Base-by-base conservation (phyloP, 2,329 filamentous ascomycete species). In the Stromatinia cepivora region DNA sequence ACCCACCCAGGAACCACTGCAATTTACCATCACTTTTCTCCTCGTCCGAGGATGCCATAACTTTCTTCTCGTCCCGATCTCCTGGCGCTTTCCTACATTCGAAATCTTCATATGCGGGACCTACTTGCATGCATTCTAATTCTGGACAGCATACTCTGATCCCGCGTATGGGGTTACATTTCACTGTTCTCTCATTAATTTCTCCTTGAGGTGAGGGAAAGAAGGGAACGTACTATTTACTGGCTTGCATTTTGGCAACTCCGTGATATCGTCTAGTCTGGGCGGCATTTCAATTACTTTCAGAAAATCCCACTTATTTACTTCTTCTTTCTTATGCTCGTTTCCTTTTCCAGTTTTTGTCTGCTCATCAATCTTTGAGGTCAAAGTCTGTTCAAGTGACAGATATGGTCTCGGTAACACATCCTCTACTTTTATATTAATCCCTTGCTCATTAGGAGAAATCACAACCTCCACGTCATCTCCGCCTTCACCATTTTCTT, bases 181-280 rank as follows among this genome's bases (percentile, higher is more conserved):
- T 62, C 45, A 62, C 58, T 62, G 5, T n/a, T 48, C 34, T 17
- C 42, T 48, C 3, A 17, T 62, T 9, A 62, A 20, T 62, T n/a
- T 48, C 17, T 45, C 0, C 11, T 22, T n/a, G 17, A 20, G 1
- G 28, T 8, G 2, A 48, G 6, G 17, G 28, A 28, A n/a, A 34
- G 5, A 3, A 48, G 25, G 34, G 8, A 28, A 36, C 42, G 4
- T 34, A 62, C 58, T 62, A 22, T 62, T 62, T 22, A 62, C 34
- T 36, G 42, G 28, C 36, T 62, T 62, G 20, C 58, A 62, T 20
- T 36, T 62, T 22, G 42, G 58, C 13, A 67, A 36, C n/a, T 46
- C 42, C 13, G 53, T 66, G 28, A 66, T 50, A 50, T 66, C 64
- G 15, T 66, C 64, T 10, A 58, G 10, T 56, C 64, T 46, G 17